phyloP scores from a whole-genome alignment of 768 basidiomycete species.

The Botryobasidium botryosum region DNA sequence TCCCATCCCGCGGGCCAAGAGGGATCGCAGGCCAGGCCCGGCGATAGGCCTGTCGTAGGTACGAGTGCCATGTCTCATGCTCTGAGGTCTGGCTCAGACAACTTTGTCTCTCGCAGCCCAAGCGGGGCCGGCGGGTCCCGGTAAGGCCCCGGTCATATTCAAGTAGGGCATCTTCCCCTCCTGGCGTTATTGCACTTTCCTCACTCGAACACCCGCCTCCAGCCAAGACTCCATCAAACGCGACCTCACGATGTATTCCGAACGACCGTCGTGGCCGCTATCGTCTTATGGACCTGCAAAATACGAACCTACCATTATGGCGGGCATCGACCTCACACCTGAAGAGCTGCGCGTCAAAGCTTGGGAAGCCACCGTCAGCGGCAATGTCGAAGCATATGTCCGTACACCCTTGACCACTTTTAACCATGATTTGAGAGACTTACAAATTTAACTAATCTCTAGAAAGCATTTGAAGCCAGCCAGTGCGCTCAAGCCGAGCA shows the following conservation, averaged over 20 bases:
- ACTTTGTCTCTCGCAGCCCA: not conserved
- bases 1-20: not conserved
- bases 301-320: conserved; percentile 45
- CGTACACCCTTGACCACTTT: conserved; percentile 16
- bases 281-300: conserved; percentile 68
- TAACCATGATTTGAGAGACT: not conserved
- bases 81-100: too few relatives aligned
- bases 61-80: too few relatives aligned
- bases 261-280: conserved; percentile 66
- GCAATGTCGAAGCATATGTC: conserved; percentile 52
- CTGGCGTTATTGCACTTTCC: not conserved
- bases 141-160: not conserved
- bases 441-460: not conserved
- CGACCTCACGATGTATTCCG: conserved; percentile 42
- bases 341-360: conserved; percentile 68
- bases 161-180: not conserved
- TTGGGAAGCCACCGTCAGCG: conserved; percentile 33
- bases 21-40: not conserved
- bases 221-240: conserved; percentile 45
- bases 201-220: too few relatives aligned
- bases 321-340: conserved; percentile 49
- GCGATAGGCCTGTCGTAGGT: not conserved
- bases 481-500: conserved; percentile 38
- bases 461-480: conserved; percentile 42
- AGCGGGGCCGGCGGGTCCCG: not conserved